Percentiles rank a stretch among this genome's conserved stretches.
These are phyloP conservation scores for Nicotiana obtusifolia DNA, from an alignment of 257 asterid species.

Conservation along the genomic window DNA sequence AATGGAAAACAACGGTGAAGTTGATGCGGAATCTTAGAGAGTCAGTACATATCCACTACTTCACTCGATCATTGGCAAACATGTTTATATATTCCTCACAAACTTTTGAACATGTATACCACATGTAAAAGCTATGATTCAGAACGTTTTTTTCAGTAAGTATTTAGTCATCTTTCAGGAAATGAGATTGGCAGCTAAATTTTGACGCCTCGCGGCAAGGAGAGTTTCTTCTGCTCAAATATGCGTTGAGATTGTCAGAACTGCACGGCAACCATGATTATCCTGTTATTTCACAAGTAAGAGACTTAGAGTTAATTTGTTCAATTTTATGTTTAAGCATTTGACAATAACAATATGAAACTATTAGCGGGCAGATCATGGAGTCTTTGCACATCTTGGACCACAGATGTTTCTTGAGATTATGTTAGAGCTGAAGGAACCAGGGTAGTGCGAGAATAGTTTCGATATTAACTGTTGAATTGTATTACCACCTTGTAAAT, in stretches of 20 bases:
- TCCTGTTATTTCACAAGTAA: background rate
- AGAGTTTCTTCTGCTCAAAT: background rate
- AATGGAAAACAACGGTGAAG: conserved; percentile 31
- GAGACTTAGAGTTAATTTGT: background rate
- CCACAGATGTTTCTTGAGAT: background rate
- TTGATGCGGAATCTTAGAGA: conserved; percentile 20
- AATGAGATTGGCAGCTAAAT: background rate
- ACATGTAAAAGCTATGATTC: conserved; percentile 1
- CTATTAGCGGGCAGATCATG: background rate
- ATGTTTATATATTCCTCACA: background rate
- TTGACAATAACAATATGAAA: background rate
- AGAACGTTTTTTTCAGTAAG: background rate
- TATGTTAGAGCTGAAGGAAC: background rate
- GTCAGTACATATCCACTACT: background rate
- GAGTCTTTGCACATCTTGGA: background rate
- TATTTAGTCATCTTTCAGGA: background rate
- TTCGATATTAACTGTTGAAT: background rate
- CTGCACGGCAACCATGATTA: background rate
- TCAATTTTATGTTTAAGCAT: background rate
- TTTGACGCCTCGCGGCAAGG: background rate
- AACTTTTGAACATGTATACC: background rate
- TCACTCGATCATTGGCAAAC: background rate
- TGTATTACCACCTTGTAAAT: background rate
- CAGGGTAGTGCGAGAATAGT: background rate
- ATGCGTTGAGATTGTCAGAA: background rate